A percentile compares a stretch with the other conserved stretches of the same genome.
These are phyloP conservation scores for Trichoderma guizhouense DNA, from an alignment of 2,329 filamentous ascomycete genomes.

Conservation along the genomic window DNA sequence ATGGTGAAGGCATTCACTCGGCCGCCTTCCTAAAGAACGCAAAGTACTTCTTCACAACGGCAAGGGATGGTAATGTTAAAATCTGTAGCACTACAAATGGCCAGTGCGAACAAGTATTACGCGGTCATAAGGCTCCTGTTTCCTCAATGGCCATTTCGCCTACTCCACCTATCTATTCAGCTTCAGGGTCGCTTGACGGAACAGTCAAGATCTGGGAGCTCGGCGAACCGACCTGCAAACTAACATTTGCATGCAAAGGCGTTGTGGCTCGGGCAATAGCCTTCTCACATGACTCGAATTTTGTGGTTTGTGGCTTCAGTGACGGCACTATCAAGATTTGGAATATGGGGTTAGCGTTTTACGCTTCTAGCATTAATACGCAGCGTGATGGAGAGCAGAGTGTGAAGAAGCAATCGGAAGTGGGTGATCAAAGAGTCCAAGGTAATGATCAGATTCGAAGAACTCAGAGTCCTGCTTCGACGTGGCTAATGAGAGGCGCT, in stretches of 20 bases:
- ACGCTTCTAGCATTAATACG: neutral
- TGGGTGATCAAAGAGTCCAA: neutral
- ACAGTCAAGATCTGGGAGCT: neutral
- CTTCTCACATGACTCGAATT: neutral
- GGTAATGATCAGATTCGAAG: neutral
- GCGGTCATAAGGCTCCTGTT: neutral
- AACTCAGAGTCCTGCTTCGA: neutral
- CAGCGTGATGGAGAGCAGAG: neutral
- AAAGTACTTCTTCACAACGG: neutral
- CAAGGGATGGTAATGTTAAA: too few relatives aligned
- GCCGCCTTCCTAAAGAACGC: too few relatives aligned
- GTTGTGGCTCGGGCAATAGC: neutral
- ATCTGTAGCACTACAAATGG: too few relatives aligned
- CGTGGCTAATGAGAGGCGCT: neutral
- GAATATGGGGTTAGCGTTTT: neutral
- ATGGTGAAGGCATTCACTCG: too few relatives aligned
- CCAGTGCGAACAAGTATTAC: neutral
- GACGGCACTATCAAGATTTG: neutral
- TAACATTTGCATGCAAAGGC: neutral
- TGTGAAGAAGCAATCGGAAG: rapidly evolving
- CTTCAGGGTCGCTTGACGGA: neutral
- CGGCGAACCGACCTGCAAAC: too few relatives aligned
- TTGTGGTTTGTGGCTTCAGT: neutral
- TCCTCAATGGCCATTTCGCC: too few relatives aligned
- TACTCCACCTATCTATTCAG: neutral